Conservation (phyloP, 1,284 basidiomycete genomes). For the Sporisorium graminicola region DNA sequence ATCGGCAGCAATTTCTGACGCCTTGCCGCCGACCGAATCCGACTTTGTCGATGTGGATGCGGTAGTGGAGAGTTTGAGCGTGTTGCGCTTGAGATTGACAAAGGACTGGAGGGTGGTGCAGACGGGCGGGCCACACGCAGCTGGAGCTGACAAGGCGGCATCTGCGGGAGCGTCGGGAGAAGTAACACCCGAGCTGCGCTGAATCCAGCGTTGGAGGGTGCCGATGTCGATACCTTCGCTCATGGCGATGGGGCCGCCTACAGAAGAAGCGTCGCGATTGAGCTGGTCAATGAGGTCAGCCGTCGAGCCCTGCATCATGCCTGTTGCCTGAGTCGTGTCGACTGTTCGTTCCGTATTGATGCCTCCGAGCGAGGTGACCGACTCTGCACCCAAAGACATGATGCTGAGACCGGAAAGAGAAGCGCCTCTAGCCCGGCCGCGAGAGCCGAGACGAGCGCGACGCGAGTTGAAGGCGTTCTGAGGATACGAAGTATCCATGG, state of each 20-base stretch:
- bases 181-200: conserved; percentile 37
- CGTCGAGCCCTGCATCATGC: conserved; percentile 54
- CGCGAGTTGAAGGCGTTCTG: conserved; percentile 26
- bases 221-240: conserved; percentile 60
- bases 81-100: conserved; percentile 66
- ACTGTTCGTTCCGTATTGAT: conserved; percentile 28
- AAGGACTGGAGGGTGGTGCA: conserved; percentile 65
- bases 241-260: conserved; percentile 48
- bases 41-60: not conserved
- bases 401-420: conserved; percentile 59
- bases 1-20: conserved; percentile 11
- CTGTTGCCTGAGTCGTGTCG: conserved; percentile 14
- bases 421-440: conserved; percentile 59
- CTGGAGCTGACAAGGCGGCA: conserved; percentile 6
- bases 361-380: conserved; percentile 48
- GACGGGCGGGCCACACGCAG: conserved; percentile 39
- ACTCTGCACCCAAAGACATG: conserved; percentile 54
- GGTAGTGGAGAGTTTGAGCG: conserved; percentile 42
- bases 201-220: conserved; percentile 58
- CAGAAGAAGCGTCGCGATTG: conserved; percentile 18
- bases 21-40: not conserved
- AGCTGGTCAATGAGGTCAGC: conserved; percentile 47
- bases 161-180: conserved; percentile 1
- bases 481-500: conserved; percentile 10
- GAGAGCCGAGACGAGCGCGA: conserved; percentile 52